phyloP scores from a whole-genome alignment of 306 rosid species.

The Quercus alba region DNA sequence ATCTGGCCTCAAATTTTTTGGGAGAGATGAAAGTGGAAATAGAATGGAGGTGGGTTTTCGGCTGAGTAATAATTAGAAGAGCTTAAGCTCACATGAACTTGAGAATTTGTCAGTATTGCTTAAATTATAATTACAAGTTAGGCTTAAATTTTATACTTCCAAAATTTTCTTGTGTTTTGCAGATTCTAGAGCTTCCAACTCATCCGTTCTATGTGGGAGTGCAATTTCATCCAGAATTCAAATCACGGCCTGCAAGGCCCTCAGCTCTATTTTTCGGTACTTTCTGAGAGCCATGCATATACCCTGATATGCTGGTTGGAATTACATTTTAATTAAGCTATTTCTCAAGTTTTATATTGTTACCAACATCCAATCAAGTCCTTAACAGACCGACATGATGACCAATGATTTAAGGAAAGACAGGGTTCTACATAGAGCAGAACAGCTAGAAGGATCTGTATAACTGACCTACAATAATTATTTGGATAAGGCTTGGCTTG shows the following conservation, averaged over 20 bases:
- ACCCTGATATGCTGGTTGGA: background rate
- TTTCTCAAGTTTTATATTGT: background rate
- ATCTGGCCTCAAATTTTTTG: conserved; percentile 88
- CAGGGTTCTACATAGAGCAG: background rate
- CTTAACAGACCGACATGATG: background rate
- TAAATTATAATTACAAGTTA: conserved; percentile 12
- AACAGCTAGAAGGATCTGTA: background rate
- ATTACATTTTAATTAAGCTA: background rate
- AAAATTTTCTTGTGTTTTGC: conserved; percentile 31
- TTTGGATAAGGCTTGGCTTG: background rate
- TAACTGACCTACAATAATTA: background rate
- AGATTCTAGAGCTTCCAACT: conserved; percentile 88
- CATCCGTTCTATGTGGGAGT: conserved; percentile 93
- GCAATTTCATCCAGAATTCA: conserved; percentile 98
- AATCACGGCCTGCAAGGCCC: conserved; percentile 90
- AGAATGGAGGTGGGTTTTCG: conserved; percentile 83
- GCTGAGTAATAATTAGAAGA: conserved; percentile 16
- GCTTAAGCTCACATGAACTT: conserved; percentile 10
- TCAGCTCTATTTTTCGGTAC: conserved; percentile 88
- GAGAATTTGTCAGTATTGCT: conserved; percentile 16
- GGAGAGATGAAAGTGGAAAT: conserved; percentile 90
- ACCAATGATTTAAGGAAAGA: background rate
- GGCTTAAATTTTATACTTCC: background rate
- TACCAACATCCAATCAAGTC: background rate
- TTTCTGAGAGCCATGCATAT: background rate